A percentile compares a stretch with the other conserved stretches of the same genome.
Conservation (phyloP, 768 basidiomycete species). For the Sistotremastrum suecicum region DNA sequence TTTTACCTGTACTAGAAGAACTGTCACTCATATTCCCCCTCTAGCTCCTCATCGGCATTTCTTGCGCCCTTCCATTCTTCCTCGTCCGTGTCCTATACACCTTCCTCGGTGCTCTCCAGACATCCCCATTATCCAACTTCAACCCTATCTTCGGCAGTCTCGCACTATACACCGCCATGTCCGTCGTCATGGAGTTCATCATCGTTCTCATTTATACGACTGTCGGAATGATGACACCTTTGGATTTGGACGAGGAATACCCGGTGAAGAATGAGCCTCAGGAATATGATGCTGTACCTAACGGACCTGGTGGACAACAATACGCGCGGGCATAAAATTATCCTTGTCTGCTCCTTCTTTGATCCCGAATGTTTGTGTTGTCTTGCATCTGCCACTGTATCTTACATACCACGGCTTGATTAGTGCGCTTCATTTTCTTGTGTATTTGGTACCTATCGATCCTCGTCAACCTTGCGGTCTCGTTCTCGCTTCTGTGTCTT, state of each 20-base stretch:
- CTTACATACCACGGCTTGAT: too few relatives aligned
- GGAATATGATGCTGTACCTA: too few relatives aligned
- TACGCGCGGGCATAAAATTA: too few relatives aligned
- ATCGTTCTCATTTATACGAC: slow-evolving; percentile 29
- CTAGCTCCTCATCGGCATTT: slow-evolving; percentile 43
- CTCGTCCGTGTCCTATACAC: slow-evolving; percentile 43
- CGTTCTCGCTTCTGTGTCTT: too few relatives aligned
- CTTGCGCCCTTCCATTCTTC: slow-evolving; percentile 44
- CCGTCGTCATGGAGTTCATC: slow-evolving; percentile 44
- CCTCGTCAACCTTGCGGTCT: too few relatives aligned
- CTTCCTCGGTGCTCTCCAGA: slow-evolving; percentile 43
- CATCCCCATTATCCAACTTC: slow-evolving; percentile 35
- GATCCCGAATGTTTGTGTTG: too few relatives aligned
- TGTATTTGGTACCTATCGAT: too few relatives aligned
- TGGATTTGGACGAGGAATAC: slow-evolving; percentile 17
- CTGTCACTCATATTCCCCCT: background rate
- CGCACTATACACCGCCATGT: slow-evolving; percentile 44
- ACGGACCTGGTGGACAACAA: too few relatives aligned
- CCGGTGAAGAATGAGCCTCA: background rate
- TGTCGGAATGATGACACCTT: slow-evolving; percentile 15
- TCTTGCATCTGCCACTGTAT: too few relatives aligned
- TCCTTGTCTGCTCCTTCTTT: too few relatives aligned
- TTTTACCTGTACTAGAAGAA: slow-evolving; percentile 1
- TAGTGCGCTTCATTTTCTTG: too few relatives aligned
- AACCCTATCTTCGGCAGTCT: slow-evolving; percentile 44